Conservation (phyloP, 805 yeast species). For the Wickerhamiella dianesei region DNA sequence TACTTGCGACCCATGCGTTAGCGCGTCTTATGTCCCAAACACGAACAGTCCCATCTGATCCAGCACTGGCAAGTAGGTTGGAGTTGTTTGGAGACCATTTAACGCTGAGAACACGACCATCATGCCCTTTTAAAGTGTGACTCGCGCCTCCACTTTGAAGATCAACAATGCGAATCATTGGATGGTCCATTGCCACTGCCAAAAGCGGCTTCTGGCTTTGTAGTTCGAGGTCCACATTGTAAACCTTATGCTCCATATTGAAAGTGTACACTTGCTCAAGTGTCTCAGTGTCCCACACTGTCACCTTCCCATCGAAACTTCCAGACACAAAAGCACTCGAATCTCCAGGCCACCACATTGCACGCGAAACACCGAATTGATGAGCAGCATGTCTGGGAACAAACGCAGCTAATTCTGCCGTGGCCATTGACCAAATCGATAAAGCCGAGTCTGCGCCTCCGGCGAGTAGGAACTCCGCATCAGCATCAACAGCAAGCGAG, state of each 20-base stretch:
- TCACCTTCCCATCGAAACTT: constrained; percentile 64
- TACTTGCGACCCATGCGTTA: constrained; percentile 44
- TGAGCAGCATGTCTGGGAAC: constrained; percentile 33
- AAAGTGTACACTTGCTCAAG: constrained; percentile 56
- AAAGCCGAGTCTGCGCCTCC: constrained; percentile 64
- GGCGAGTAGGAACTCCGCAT: constrained; percentile 39
- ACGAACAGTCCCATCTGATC: constrained; percentile 64
- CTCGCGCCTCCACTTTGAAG: constrained; percentile 59
- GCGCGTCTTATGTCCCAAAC: constrained; percentile 78
- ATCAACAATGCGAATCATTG: constrained; percentile 56
- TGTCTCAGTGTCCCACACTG: constrained; percentile 66
- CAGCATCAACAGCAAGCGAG: constrained; percentile 42
- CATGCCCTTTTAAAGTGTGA: constrained; percentile 54
- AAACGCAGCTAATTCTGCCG: constrained; percentile 11
- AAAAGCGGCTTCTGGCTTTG: constrained; percentile 37
- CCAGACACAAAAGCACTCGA: constrained; percentile 74
- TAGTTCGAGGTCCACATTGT: constrained; percentile 43
- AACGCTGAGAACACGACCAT: constrained; percentile 41
- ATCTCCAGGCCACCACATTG: constrained; percentile 84
- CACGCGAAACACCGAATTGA: constrained; percentile 54
- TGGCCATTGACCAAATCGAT: constrained; percentile 48
- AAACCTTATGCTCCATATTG: constrained; percentile 46
- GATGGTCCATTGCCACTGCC: constrained; percentile 59
- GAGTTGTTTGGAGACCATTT: constrained; percentile 63
- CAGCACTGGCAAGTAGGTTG: constrained; percentile 61